phyloP scores from a whole-genome alignment of 805 yeast species.

The Tetrapisispora pingtungensis region DNA sequence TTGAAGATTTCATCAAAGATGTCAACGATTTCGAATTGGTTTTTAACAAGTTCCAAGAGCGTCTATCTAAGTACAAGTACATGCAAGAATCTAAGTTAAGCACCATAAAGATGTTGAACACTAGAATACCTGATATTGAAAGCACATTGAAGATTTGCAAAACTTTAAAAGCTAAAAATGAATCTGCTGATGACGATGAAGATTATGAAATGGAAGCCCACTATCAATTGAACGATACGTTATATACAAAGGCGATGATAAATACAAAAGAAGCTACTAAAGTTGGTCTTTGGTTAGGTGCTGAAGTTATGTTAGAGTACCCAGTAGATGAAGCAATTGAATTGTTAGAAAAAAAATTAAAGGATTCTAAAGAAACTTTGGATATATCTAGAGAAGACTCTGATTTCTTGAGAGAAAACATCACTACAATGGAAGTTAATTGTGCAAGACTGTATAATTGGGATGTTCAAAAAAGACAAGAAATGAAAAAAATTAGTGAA shows the following conservation, averaged over 20 bases:
- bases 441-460: slow-evolving; percentile 86
- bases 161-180: slow-evolving; percentile 41
- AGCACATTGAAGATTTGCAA: slow-evolving; percentile 71
- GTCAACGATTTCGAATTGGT: slow-evolving; percentile 61
- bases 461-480: slow-evolving; percentile 69
- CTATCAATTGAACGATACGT: slow-evolving; percentile 87
- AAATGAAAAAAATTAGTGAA: slow-evolving; percentile 35
- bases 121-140: slow-evolving; percentile 84
- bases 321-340: slow-evolving; percentile 80
- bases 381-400: slow-evolving; percentile 69
- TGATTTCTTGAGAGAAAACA: slow-evolving; percentile 80
- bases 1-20: slow-evolving; percentile 60
- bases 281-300: slow-evolving; percentile 94
- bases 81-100: slow-evolving; percentile 47
- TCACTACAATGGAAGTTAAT: slow-evolving; percentile 96
- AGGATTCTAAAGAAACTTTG: slow-evolving; percentile 50
- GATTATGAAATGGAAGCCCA: slow-evolving; percentile 50
- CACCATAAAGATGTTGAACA: slow-evolving; percentile 22
- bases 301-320: slow-evolving; percentile 94
- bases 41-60: slow-evolving; percentile 70
- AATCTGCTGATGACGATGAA: slow-evolving; percentile 21
- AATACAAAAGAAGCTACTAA: slow-evolving; percentile 40
- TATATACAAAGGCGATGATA: slow-evolving; percentile 73
- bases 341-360: slow-evolving; percentile 52
- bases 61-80: slow-evolving; percentile 79